These are phyloP conservation scores for Acacia acuminata DNA, from an alignment of 306 rosid genomes.

Conservation along the genomic window DNA sequence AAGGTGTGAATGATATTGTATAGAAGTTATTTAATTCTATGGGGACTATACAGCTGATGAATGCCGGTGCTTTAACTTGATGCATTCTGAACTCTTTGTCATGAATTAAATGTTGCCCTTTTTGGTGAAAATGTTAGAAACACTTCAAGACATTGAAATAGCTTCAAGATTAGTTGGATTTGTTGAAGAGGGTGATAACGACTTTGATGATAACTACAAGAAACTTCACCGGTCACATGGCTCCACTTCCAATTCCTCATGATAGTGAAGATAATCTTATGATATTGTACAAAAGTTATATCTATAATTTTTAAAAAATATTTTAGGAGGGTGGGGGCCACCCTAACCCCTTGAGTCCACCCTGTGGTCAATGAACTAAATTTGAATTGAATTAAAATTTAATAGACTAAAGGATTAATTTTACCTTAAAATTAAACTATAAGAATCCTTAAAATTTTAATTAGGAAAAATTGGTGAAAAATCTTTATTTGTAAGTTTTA, in stretches of 20 bases:
- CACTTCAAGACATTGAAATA: constrained; percentile 97
- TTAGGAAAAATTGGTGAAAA: too few relatives aligned
- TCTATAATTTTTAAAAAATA: too few relatives aligned
- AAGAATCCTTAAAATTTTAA: too few relatives aligned
- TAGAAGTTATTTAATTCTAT: neutral
- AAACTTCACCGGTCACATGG: constrained; percentile 72
- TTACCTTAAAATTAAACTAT: too few relatives aligned
- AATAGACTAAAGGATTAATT: too few relatives aligned
- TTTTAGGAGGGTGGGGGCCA: too few relatives aligned
- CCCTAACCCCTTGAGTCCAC: too few relatives aligned
- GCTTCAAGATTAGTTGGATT: constrained; percentile 96
- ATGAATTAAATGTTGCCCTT: neutral
- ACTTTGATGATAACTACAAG: constrained; percentile 87
- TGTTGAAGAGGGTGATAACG: constrained; percentile 68
- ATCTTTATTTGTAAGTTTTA: too few relatives aligned
- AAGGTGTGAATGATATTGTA: neutral
- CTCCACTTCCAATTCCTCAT: constrained; percentile 78
- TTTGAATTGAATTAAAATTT: too few relatives aligned
- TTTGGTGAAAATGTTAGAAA: constrained; percentile 98
- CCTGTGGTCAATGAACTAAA: too few relatives aligned
- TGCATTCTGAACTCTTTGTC: constrained; percentile 17
- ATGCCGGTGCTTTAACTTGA: neutral
- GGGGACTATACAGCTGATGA: constrained; percentile 3
- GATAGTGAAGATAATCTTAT: constrained; percentile 81
- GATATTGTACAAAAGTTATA: constrained; percentile 15